Evolutionary conservation across 306 rosid species (phyloP), one percentile per base, ranked within the genome.

Genomic region (Gillenia trifoliata): DNA sequence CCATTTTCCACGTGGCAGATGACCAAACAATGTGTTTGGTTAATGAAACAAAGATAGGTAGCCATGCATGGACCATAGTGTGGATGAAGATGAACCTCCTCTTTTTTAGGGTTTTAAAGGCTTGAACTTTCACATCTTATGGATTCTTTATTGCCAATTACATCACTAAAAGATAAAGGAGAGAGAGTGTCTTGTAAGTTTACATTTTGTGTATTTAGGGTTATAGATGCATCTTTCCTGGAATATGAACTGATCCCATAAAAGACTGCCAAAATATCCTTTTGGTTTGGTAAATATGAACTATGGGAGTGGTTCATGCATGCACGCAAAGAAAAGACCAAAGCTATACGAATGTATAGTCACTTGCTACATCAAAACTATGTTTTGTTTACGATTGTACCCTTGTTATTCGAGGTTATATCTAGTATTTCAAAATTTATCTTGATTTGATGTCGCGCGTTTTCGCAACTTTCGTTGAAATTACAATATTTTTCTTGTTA

Each of bases 61-160:
- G 16, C 66, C 66, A 29, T 61, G 66, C 19, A 22, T 22, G 61
- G 33, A 25, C 19, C 64, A 5, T 11, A 5, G 11, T 49, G 61
- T 33, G 52, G 76, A 62, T 80, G 64, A 25, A 60, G 68, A 64
- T 33, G 16, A 63, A 30, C 47, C 34, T 30, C 33, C 28, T 36
- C n/a, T n/a, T n/a, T 38, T 68, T 25, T 62, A 17, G 66, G 22
- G 40, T 30, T 62, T 62, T 13, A 1, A 16, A 10, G 22, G 10
- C 78, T 31, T 72, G 26, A 72, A 73, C 67, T 26, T 74, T 62
- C 49, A 17, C 55, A 34, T 45, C 66, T 20, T 16, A 26, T 28
- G 5, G 72, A 52, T 38, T 64, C 75, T 54, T 52, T 34, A 15
- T 74, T 69, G 33, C 28, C 75, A 68, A n/a, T 30, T 66, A 4